Conservation (phyloP, 2,329 filamentous ascomycete species). For the Colletotrichum sansevieriae region DNA sequence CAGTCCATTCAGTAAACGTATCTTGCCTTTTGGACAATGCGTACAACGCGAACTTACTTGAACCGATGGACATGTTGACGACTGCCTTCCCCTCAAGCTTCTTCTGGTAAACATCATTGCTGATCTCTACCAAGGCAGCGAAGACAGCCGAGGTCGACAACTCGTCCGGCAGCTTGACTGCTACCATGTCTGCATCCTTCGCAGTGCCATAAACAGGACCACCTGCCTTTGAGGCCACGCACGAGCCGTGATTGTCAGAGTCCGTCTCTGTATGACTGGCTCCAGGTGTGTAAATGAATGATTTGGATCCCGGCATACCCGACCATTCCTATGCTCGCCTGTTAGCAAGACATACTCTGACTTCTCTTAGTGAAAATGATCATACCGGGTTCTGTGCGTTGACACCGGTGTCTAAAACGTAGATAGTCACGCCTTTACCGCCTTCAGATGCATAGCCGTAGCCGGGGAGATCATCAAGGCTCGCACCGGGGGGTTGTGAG, state of each 20-base stretch:
- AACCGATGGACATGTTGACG: background rate
- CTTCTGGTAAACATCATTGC: constrained; percentile 13
- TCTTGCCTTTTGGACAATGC: no score
- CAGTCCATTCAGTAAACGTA: background rate
- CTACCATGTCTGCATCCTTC: constrained; percentile 23
- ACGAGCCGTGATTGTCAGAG: constrained; percentile 21
- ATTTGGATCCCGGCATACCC: background rate
- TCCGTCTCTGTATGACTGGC: background rate
- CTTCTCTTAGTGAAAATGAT: no score
- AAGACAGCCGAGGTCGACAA: background rate
- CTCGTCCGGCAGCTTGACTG: background rate
- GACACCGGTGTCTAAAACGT: constrained; percentile 17
- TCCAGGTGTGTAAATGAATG: background rate
- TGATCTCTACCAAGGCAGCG: background rate
- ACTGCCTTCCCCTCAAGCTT: constrained; percentile 18
- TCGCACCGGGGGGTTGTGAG: constrained; percentile 22
- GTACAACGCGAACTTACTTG: background rate
- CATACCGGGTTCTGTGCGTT: constrained; percentile 4
- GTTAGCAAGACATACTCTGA: background rate
- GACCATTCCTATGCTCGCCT: constrained; percentile 20
- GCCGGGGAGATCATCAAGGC: constrained; percentile 4
- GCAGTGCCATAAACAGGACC: constrained; percentile 25
- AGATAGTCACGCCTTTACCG: constrained; percentile 25
- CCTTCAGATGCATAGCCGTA: constrained; percentile 22
- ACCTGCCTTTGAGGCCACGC: constrained; percentile 27